Evolutionary conservation across 177 flowering plant species (phyloP), one percentile per base, ranked within the genome.

Genomic region (Vitis hybrid): DNA sequence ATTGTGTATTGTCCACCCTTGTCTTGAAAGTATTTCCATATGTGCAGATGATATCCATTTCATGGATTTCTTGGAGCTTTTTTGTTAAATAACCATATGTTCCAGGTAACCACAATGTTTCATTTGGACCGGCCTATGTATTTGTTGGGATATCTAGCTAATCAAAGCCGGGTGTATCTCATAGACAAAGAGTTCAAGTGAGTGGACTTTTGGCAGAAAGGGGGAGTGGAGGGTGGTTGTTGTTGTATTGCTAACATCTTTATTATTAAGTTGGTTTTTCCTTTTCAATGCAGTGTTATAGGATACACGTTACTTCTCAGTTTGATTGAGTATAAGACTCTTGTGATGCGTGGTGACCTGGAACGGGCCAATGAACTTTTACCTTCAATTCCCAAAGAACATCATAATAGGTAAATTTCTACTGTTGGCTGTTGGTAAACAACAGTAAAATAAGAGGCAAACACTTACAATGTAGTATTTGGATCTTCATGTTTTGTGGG

Each of bases 151-250:
- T 94, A 94, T 82, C 91, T 94, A 76, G 98, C 99, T 16, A 86
- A 72, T 81, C 97, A 94, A 81, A 94, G 99, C 74, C 83, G 98
- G 63, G 98, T 94, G 58, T 93, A 85, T 81, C 83, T 94, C 15
- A 93, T 94, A 20, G 99, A 94, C 86, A 94, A 94, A 83, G 98
- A 94, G 74, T 94, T 94, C 83, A 94, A 94, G 99, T 93, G 82
- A 84, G 99, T 80, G 54, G 50, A 10, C 13, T 66, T 67, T 64
- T 66, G 15, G 45, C 51, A 11, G 34, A 49, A 64, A 50, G 6
- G 45, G 45, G 45, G 45, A 39, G 45, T 26, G 45, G 45, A 39
- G 45, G 45, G 45, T 39, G 45, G 45, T 39, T 39, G 45, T 34
- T 34, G 45, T 39, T 39, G 45, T 5, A 39, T 39, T 39, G 45